Conservation (phyloP, 768 basidiomycete species). For the Hericium erinaceus region DNA sequence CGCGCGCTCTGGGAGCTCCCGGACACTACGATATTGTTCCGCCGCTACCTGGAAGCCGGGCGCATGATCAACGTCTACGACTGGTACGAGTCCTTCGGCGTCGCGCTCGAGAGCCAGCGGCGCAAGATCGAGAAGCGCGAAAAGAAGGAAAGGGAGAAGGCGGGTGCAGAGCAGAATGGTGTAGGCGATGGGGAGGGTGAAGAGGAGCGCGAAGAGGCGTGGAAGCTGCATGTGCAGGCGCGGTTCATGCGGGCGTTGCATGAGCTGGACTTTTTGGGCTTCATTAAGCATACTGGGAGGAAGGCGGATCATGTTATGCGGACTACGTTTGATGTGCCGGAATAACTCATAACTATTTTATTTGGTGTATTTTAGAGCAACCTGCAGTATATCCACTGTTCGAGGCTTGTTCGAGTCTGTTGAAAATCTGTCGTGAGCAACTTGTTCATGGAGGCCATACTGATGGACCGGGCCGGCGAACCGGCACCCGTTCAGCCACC, state of each 20-base stretch:
- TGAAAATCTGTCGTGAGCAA: too few species aligned
- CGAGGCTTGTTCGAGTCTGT: too few species aligned
- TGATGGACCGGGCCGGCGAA: background rate
- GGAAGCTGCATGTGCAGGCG: conserved; percentile 62
- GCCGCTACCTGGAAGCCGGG: conserved; percentile 68
- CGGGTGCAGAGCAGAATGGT: background rate
- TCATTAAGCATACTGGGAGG: conserved; percentile 70
- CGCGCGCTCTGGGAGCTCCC: conserved; percentile 44
- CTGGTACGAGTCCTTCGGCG: conserved; percentile 75
- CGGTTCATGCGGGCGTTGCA: conserved; percentile 74
- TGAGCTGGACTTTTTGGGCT: conserved; percentile 72
- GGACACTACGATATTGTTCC: conserved; percentile 70
- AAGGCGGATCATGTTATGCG: conserved; percentile 70
- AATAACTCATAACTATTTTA: conserved; percentile 9
- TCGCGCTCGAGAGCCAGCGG: conserved; percentile 53
- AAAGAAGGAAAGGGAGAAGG: conserved; percentile 15
- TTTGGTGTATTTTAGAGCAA: background rate
- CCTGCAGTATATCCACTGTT: background rate
- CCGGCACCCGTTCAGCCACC: background rate
- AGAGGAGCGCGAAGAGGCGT: conserved; percentile 30
- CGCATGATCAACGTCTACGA: conserved; percentile 83
- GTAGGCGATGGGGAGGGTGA: background rate
- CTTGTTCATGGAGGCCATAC: too few species aligned
- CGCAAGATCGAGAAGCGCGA: conserved; percentile 23
- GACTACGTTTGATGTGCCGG: conserved; percentile 48